These are phyloP conservation scores for Amylocarpus encephaloides DNA, from an alignment of 2,329 filamentous ascomycete species.

Conservation along the genomic window DNA sequence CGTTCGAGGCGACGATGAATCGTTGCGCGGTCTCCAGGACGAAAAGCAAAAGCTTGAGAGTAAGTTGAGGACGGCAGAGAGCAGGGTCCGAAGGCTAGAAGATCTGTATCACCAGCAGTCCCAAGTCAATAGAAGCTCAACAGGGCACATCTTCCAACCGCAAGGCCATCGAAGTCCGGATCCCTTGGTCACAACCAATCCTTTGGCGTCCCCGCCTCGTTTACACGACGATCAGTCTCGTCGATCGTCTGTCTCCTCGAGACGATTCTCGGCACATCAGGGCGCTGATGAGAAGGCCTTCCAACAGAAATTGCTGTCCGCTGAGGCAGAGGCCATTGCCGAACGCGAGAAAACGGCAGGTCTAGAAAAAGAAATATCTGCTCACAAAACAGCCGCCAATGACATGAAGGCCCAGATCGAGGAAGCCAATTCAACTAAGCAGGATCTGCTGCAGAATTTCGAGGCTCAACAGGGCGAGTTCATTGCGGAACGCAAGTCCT, in stretches of 20 bases:
- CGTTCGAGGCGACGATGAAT: slow-evolving; percentile 80
- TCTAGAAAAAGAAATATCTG: slow-evolving; percentile 64
- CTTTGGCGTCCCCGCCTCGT: slow-evolving; percentile 25
- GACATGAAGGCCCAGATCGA: slow-evolving; percentile 65
- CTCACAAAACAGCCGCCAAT: slow-evolving; percentile 49
- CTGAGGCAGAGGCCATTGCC: slow-evolving; percentile 72
- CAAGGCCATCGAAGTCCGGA: slow-evolving; percentile 39
- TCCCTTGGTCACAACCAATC: slow-evolving; percentile 42
- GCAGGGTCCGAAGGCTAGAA: slow-evolving; percentile 83
- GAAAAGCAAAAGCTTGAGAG: slow-evolving; percentile 72
- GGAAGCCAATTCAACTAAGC: slow-evolving; percentile 86
- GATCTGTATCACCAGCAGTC: slow-evolving; percentile 84
- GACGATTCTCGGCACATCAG: slow-evolving; percentile 55
- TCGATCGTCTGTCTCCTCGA: slow-evolving; percentile 53
- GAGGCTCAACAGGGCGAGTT: slow-evolving; percentile 89
- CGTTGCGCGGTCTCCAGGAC: slow-evolving; percentile 69
- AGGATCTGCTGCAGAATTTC: slow-evolving; percentile 90
- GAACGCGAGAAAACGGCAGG: slow-evolving; percentile 63
- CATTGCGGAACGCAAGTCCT: slow-evolving; percentile 70
- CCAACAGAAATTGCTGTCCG: slow-evolving; percentile 52
- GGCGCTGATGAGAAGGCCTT: slow-evolving; percentile 54
- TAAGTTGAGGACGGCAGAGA: slow-evolving; percentile 76
- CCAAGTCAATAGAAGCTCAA: slow-evolving; percentile 48
- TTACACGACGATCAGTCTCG: slow-evolving; percentile 42
- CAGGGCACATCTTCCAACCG: slow-evolving; percentile 49